phyloP scores from a whole-genome alignment of 768 basidiomycete genomes.

The Leccinellum albellum region DNA sequence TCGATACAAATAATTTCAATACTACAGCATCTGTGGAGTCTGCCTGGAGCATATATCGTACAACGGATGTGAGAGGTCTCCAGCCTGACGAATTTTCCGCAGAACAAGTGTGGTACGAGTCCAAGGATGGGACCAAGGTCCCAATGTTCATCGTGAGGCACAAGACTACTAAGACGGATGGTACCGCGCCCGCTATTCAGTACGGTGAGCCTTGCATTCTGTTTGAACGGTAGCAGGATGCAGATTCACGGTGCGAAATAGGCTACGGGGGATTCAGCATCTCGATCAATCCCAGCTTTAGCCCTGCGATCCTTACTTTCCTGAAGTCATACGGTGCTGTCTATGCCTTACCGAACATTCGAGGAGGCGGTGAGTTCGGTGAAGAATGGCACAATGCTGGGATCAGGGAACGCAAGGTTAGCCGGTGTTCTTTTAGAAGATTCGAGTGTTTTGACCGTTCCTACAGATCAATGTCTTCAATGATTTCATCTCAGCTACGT shows the following conservation, averaged over 20 bases:
- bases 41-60: constrained; percentile 56
- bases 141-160: constrained; percentile 86
- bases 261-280: constrained; percentile 83
- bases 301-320: constrained; percentile 66
- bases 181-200: constrained; percentile 72
- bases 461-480: constrained; percentile 67
- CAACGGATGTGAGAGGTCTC: constrained; percentile 57
- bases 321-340: constrained; percentile 67
- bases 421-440: background rate
- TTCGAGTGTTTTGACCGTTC: constrained; percentile 1
- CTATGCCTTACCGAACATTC: constrained; percentile 55
- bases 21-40: constrained; percentile 34
- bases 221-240: background rate
- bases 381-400: constrained; percentile 83
- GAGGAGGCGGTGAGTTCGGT: constrained; percentile 77
- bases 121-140: constrained; percentile 75
- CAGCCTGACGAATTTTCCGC: constrained; percentile 64
- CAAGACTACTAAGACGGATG: constrained; percentile 64
- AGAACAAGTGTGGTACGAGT: constrained; percentile 75
- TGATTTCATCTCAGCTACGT: constrained; percentile 83
- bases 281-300: constrained; percentile 71
- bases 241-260: constrained; percentile 18
- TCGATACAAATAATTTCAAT: constrained; percentile 46
- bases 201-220: constrained; percentile 47
- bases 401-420: constrained; percentile 65